A percentile compares a stretch with the other conserved stretches of the same genome.
phyloP scores from a whole-genome alignment of 192 early-diverging fungal species.

The Bifiguratus adelaidae region DNA sequence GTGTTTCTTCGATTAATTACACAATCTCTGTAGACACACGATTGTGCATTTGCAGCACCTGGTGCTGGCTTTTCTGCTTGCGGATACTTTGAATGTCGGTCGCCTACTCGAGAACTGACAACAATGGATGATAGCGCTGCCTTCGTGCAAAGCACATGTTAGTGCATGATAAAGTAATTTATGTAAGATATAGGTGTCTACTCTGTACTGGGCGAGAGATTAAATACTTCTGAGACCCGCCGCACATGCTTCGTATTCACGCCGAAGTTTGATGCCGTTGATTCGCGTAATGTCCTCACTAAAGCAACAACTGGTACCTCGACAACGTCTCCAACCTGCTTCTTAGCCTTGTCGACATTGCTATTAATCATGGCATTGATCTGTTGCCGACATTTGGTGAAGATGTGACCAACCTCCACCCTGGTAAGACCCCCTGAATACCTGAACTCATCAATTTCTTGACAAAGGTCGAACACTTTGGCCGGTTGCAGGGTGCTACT shows the following conservation, averaged over 20 bases:
- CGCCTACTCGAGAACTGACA: too few relatives aligned
- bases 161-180: too few relatives aligned
- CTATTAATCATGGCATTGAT: constrained; percentile 24
- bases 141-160: too few relatives aligned
- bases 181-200: too few relatives aligned
- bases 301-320: constrained; percentile 14
- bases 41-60: too few relatives aligned
- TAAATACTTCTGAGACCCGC: constrained; percentile 24
- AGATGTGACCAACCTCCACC: constrained; percentile 20
- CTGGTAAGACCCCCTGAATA: constrained; percentile 12
- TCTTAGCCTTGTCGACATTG: constrained; percentile 15
- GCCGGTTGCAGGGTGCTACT: not conserved
- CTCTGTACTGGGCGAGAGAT: constrained; percentile 11
- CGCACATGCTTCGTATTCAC: constrained; percentile 9
- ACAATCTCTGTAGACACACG: too few relatives aligned
- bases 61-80: too few relatives aligned
- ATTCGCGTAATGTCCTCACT: constrained; percentile 4
- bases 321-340: constrained; percentile 3
- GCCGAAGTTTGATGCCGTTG: not conserved
- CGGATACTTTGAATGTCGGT: too few relatives aligned
- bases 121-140: too few relatives aligned
- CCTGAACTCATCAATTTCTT: constrained; percentile 23
- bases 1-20: too few relatives aligned
- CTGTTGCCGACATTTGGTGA: constrained; percentile 23
- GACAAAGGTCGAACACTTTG: constrained; percentile 24